Conservation (phyloP, 2,329 filamentous ascomycete species). For the Alternaria ventricosa region DNA sequence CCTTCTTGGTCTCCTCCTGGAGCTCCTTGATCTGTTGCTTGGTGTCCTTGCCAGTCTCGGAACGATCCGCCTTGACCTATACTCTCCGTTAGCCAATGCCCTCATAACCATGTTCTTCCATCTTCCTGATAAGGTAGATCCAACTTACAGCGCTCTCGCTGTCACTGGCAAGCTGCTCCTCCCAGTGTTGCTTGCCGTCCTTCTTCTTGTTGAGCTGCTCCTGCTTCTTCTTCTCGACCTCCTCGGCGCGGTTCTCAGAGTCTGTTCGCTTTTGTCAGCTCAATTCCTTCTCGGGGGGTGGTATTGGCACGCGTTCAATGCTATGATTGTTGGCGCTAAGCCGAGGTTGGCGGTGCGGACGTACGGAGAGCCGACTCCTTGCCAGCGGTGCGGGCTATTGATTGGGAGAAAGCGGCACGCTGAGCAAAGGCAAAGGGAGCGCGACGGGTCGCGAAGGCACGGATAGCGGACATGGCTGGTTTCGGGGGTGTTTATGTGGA, state of each 20-base stretch:
- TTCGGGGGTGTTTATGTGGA: neutral
- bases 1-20: constrained; percentile 54
- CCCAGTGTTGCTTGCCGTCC: constrained; percentile 53
- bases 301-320: neutral
- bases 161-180: constrained; percentile 52
- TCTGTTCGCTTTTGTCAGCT: constrained; percentile 26
- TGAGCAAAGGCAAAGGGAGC: constrained; percentile 38
- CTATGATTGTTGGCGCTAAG: neutral
- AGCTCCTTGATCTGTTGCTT: constrained; percentile 54
- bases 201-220: constrained; percentile 53
- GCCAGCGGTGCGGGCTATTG: constrained; percentile 47
- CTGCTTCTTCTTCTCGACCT: constrained; percentile 53
- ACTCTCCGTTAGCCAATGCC: constrained; percentile 2
- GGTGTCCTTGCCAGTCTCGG: constrained; percentile 48
- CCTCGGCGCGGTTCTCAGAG: constrained; percentile 44
- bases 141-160: constrained; percentile 51
- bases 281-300: neutral
- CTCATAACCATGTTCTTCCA: neutral
- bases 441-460: constrained; percentile 40
- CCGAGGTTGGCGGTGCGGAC: constrained; percentile 17
- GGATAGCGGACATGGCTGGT: constrained; percentile 40
- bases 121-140: neutral
- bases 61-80: constrained; percentile 53
- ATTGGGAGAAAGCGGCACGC: constrained; percentile 48
- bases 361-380: constrained; percentile 56